Base-by-base conservation (phyloP, 108 stramenopile species). In the Cyclostephanos tholiformis region DNA sequence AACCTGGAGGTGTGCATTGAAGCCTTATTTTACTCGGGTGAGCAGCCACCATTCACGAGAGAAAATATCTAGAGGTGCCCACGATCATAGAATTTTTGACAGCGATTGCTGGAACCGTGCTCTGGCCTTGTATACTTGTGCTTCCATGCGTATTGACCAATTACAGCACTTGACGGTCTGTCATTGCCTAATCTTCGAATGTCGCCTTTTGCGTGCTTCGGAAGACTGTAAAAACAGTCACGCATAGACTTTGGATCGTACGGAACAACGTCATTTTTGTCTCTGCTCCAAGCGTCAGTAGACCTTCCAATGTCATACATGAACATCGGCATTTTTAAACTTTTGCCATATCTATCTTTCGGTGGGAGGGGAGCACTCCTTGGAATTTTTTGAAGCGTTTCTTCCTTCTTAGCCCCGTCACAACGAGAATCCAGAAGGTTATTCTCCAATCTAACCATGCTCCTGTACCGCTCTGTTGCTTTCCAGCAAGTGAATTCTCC, bases 261-360 rank as follows among this genome's bases (percentile, higher is more conserved):
- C 5, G 62, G 41, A 27, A 73, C 79, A 13, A 69, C 66, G 26
- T 25, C 53, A 55, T 55, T 26, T 4, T 25, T 55, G 10, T 6
- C 26, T 55, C 53, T 55, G 53, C 53, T 55, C 53, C 53, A 55
- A 4, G 53, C 22, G 53, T 55, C 26, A 55, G 53, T 60, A 0
- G 82, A 73, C 27, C 82, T 44, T 59, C 88, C 88, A 27, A 87
- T 81, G 63, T 89, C 88, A 65, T 85, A 87, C 49, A 84, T 75
- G 46, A 78, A 84, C 23, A 61, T 71, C 14, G 87, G 75, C 41
- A 43, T 48, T n/a, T 71, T 43, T 30, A 88, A 66, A 1, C 11
- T 48, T 43, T 82, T 60, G 26, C 83, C 83, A 49, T 80, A 22
- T 29, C 46, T 67, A 26, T 77, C 82, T 59, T 67, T 72, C 23